phyloP scores from a whole-genome alignment of 768 basidiomycete genomes.

The Chlorophyllum brunneum region DNA sequence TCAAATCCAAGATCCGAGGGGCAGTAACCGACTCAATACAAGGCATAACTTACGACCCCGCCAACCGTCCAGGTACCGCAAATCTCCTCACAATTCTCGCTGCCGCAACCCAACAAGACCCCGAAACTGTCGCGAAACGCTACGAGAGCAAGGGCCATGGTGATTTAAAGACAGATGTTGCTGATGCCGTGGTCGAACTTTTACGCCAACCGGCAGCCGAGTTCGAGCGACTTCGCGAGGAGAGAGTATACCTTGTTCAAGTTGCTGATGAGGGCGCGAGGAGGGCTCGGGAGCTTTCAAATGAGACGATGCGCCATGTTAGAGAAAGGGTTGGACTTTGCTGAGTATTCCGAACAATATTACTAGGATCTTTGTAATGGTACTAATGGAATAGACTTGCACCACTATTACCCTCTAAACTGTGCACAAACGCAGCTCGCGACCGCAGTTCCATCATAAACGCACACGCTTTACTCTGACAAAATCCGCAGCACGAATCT shows the following conservation, averaged over 20 bases:
- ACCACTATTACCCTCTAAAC: too few species aligned
- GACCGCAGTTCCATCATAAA: too few species aligned
- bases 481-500: too few species aligned
- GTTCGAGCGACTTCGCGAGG: conserved; percentile 59
- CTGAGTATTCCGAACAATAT: background rate
- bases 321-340: conserved; percentile 58
- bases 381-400: background rate
- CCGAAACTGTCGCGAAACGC: conserved; percentile 39
- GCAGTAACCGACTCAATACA: conserved; percentile 83
- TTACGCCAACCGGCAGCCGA: conserved; percentile 65
- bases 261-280: conserved; percentile 64
- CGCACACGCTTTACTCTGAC: too few species aligned
- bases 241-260: conserved; percentile 54
- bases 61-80: conserved; percentile 73
- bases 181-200: conserved; percentile 65
- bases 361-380: background rate
- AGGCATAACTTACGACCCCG: conserved; percentile 79
- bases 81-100: conserved; percentile 80
- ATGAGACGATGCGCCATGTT: conserved; percentile 63
- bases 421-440: too few species aligned
- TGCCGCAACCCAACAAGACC: conserved; percentile 56
- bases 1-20: conserved; percentile 65
- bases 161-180: conserved; percentile 69
- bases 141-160: conserved; percentile 60
- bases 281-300: conserved; percentile 59